Percentiles rank a stretch among this genome's conserved stretches.
phyloP scores from a whole-genome alignment of 1,284 basidiomycete species.

The Wolfiporia cocos region DNA sequence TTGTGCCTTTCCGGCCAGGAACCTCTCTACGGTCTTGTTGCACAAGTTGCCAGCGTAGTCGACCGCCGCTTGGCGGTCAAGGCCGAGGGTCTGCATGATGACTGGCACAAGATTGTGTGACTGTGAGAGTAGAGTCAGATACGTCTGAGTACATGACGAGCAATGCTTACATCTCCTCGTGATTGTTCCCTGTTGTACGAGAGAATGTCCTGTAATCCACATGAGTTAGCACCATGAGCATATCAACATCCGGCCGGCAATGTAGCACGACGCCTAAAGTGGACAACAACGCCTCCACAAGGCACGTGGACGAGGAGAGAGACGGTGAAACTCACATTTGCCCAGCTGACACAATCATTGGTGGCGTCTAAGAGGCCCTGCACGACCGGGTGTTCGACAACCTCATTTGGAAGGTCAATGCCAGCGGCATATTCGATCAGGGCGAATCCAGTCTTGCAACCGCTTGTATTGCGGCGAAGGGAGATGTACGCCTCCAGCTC shows the following conservation, averaged over 20 bases:
- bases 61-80: slow-evolving; percentile 69
- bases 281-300: neutral
- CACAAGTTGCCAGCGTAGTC: slow-evolving; percentile 94
- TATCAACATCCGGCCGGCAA: neutral
- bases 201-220: slow-evolving; percentile 28
- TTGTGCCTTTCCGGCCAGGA: slow-evolving; percentile 14
- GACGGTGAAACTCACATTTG: slow-evolving; percentile 28
- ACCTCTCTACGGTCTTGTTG: slow-evolving; percentile 53
- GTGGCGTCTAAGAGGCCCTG: slow-evolving; percentile 25
- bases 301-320: neutral
- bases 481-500: slow-evolving; percentile 32
- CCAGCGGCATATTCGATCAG: slow-evolving; percentile 27
- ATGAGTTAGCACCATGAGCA: slow-evolving; percentile 2
- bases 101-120: slow-evolving; percentile 36
- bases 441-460: slow-evolving; percentile 35
- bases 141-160: neutral
- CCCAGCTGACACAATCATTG: slow-evolving; percentile 36
- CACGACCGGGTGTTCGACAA: slow-evolving; percentile 33
- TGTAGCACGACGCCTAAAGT: neutral
- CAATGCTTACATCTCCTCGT: slow-evolving; percentile 29
- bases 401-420: slow-evolving; percentile 35
- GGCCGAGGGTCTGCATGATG: slow-evolving; percentile 36
- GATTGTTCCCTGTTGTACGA: slow-evolving; percentile 40
- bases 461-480: slow-evolving; percentile 36
- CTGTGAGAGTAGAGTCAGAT: slow-evolving; percentile 13